Conservation (phyloP, 1,284 basidiomycete genomes). For the Ustilago xerochloae region DNA sequence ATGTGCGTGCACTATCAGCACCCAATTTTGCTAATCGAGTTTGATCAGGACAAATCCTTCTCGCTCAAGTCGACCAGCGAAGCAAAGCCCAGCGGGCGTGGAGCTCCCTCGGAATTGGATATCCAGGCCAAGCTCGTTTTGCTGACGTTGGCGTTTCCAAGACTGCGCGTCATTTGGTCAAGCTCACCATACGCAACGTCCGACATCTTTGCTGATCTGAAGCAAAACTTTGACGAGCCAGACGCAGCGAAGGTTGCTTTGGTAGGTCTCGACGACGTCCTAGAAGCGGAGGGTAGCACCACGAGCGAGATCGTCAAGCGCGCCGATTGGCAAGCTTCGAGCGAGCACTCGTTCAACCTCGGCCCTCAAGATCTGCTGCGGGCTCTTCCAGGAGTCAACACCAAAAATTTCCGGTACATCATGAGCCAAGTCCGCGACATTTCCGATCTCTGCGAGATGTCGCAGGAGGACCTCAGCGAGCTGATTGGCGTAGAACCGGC, state of each 20-base stretch:
- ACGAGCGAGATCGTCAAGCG: slow-evolving; percentile 10
- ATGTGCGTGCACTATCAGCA: slow-evolving; percentile 97
- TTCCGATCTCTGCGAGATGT: slow-evolving; percentile 79
- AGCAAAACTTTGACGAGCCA: slow-evolving; percentile 84
- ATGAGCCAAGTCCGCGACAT: slow-evolving; percentile 83
- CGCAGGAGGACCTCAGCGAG: slow-evolving; percentile 75
- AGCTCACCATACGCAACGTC: slow-evolving; percentile 92
- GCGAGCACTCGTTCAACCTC: slow-evolving; percentile 52
- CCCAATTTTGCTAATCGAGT: slow-evolving; percentile 95
- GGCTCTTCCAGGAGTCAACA: slow-evolving; percentile 76
- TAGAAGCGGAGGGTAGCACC: slow-evolving; percentile 18
- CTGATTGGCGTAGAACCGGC: slow-evolving; percentile 86
- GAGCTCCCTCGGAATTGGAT: slow-evolving; percentile 68
- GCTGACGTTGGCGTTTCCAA: slow-evolving; percentile 87
- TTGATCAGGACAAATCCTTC: slow-evolving; percentile 96
- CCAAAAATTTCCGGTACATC: slow-evolving; percentile 86
- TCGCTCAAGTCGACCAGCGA: slow-evolving; percentile 71
- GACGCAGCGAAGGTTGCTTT: slow-evolving; percentile 82
- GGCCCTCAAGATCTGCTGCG: slow-evolving; percentile 70
- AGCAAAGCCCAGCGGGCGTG: slow-evolving; percentile 4
- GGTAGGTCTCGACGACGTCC: slow-evolving; percentile 49
- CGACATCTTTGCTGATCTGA: slow-evolving; percentile 92
- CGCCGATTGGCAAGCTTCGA: slow-evolving; percentile 14
- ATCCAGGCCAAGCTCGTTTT: slow-evolving; percentile 91
- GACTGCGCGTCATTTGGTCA: slow-evolving; percentile 94